Conservation (phyloP, 805 yeast species). For the Kodamaea fukazawae region DNA sequence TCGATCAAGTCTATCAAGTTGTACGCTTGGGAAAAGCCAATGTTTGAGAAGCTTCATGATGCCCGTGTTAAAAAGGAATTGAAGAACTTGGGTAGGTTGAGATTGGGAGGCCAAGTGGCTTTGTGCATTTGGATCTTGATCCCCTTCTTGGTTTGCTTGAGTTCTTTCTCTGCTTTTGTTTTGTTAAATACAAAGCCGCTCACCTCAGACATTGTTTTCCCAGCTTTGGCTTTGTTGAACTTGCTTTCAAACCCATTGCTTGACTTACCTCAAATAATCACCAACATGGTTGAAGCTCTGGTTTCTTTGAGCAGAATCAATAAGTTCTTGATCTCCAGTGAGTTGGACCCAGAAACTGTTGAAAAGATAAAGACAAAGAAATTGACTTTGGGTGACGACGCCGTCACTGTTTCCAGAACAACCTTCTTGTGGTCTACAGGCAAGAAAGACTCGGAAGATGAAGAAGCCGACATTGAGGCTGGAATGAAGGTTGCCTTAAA, state of each 20-base stretch:
- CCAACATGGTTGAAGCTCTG: conserved; percentile 54
- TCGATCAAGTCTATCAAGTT: conserved; percentile 26
- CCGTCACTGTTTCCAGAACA: conserved; percentile 18
- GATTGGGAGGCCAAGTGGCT: conserved; percentile 12
- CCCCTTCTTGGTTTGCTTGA: conserved; percentile 23
- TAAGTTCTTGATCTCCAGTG: conserved; percentile 38
- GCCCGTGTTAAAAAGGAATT: conserved; percentile 23
- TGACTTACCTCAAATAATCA: conserved; percentile 56
- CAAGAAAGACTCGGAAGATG: neutral
- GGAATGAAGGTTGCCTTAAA: conserved; percentile 13
- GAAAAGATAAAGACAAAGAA: conserved; percentile 1
- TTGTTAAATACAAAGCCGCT: conserved; percentile 16
- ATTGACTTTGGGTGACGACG: conserved; percentile 14
- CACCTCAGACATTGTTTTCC: conserved; percentile 26
- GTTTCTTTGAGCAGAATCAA: conserved; percentile 57
- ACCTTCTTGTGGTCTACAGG: conserved; percentile 21
- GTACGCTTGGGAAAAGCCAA: conserved; percentile 27
- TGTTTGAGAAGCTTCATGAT: conserved; percentile 18
- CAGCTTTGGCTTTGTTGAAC: conserved; percentile 25
- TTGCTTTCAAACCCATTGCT: conserved; percentile 57
- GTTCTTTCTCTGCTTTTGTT: conserved; percentile 21
- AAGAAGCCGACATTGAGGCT: conserved; percentile 1
- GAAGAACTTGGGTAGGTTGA: conserved; percentile 15
- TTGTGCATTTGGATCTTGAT: conserved; percentile 24
- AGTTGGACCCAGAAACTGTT: conserved; percentile 14